A percentile compares a stretch with the other conserved stretches of the same genome.
phyloP scores from a whole-genome alignment of 2,329 filamentous ascomycete species.

The Xylariaceae sp. region DNA sequence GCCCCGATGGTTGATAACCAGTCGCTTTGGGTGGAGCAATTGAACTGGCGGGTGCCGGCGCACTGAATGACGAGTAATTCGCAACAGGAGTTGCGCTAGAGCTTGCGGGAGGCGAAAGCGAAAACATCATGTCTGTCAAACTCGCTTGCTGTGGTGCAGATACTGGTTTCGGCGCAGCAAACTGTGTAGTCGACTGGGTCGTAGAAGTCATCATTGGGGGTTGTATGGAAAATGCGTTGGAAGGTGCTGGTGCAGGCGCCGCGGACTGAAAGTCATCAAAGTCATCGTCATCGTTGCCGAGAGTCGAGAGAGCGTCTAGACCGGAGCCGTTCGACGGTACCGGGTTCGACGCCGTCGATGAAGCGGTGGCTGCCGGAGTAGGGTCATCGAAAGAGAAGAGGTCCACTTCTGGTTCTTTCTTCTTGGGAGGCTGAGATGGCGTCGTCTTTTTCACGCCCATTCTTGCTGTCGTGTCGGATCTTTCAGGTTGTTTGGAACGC shows the following conservation, averaged over 20 bases:
- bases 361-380: slow-evolving; percentile 41
- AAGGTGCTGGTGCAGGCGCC: slow-evolving; percentile 52
- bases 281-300: slow-evolving; percentile 72
- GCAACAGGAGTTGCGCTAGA: slow-evolving; percentile 51
- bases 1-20: slow-evolving; percentile 71
- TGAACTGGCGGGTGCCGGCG: slow-evolving; percentile 41
- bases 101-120: slow-evolving; percentile 70
- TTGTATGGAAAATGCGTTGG: slow-evolving; percentile 41
- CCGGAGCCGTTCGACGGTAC: slow-evolving; percentile 44
- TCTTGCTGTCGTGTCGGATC: slow-evolving; percentile 33
- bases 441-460: slow-evolving; percentile 51
- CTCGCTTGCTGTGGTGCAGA: slow-evolving; percentile 78
- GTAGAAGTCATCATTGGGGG: slow-evolving; percentile 48
- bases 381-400: slow-evolving; percentile 90
- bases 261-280: slow-evolving; percentile 98
- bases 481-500: slow-evolving; percentile 48
- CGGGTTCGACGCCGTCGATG: slow-evolving; percentile 36
- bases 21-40: slow-evolving; percentile 48
- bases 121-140: slow-evolving; percentile 77
- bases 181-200: slow-evolving; percentile 59
- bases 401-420: slow-evolving; percentile 85
- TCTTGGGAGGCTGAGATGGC: slow-evolving; percentile 60
- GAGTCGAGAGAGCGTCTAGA: slow-evolving; percentile 43
- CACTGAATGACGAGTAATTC: slow-evolving; percentile 62
- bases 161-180: slow-evolving; percentile 78